phyloP scores from a whole-genome alignment of 1,284 basidiomycete genomes.

The Melanopsichium pennsylvanicum region DNA sequence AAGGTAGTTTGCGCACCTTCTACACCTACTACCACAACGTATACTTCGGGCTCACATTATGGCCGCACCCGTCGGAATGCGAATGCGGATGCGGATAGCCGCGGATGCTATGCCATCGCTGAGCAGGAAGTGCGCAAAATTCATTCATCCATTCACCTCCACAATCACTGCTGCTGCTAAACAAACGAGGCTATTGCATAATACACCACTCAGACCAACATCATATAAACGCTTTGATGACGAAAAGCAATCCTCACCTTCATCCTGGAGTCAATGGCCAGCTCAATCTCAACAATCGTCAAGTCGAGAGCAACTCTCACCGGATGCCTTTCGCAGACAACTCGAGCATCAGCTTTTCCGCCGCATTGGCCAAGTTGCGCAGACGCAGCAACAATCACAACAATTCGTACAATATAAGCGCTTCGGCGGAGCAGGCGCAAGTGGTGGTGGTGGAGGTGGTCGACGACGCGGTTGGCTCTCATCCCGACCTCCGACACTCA shows the following conservation, averaged over 20 bases:
- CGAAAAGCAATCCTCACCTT: background rate
- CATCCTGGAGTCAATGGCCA: background rate
- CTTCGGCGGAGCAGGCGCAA: slow-evolving; percentile 17
- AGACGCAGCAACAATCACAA: slow-evolving; percentile 3
- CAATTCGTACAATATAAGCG: slow-evolving; percentile 26
- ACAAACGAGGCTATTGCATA: background rate
- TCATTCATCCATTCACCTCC: background rate
- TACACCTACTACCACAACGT: too few relatives aligned
- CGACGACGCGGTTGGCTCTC: slow-evolving; percentile 8
- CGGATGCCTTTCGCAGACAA: slow-evolving; percentile 17
- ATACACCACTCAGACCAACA: background rate
- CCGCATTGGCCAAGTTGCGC: slow-evolving; percentile 16
- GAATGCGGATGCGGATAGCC: background rate
- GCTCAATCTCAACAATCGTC: slow-evolving; percentile 1
- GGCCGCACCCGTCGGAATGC: slow-evolving; percentile 1
- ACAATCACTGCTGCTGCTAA: too few relatives aligned
- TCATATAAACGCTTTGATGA: slow-evolving; percentile 6
- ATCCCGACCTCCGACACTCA: slow-evolving; percentile 29
- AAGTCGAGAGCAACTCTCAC: slow-evolving; percentile 24
- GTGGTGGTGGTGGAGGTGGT: slow-evolving; percentile 11
- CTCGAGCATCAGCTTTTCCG: slow-evolving; percentile 40
- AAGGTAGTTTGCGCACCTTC: too few relatives aligned
- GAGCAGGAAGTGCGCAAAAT: background rate
- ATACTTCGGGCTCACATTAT: too few relatives aligned
- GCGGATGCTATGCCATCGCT: background rate